phyloP scores from a whole-genome alignment of 1,284 basidiomycete species.

The Leccinum insolens region DNA sequence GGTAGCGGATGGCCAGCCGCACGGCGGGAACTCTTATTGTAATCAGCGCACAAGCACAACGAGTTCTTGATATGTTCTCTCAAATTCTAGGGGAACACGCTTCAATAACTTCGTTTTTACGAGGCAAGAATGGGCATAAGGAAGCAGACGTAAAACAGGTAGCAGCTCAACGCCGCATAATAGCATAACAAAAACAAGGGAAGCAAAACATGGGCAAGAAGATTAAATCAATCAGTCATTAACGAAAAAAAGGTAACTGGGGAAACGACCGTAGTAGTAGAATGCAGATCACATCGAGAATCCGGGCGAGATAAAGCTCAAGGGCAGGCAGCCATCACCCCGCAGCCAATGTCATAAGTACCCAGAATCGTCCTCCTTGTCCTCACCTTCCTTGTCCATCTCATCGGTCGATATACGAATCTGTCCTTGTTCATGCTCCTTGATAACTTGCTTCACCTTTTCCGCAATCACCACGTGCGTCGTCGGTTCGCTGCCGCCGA shows the following conservation, averaged over 20 bases:
- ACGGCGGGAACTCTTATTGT: too few species aligned
- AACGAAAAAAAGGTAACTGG: neutral
- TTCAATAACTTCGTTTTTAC: neutral
- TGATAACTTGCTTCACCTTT: conserved; percentile 38
- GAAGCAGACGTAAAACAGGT: neutral
- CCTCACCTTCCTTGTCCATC: neutral
- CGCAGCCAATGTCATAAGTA: too few species aligned
- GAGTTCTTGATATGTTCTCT: neutral
- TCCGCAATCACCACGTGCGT: conserved; percentile 46
- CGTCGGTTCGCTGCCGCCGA: conserved; percentile 16
- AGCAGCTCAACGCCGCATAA: conserved; percentile 17
- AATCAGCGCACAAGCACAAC: too few species aligned
- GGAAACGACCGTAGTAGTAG: too few species aligned
- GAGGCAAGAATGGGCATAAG: neutral
- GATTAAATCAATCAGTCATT: neutral
- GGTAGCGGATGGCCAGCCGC: too few species aligned
- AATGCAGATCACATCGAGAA: too few species aligned
- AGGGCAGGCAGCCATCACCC: conserved; percentile 21
- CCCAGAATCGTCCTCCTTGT: too few species aligned
- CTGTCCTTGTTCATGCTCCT: conserved; percentile 21
- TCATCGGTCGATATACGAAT: conserved; percentile 26
- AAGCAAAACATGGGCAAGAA: too few species aligned
- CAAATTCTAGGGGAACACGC: neutral
- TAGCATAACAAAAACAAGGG: conserved; percentile 1
- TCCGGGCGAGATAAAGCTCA: too few species aligned